Evolutionary conservation across 768 basidiomycete species (phyloP).

Genomic region (Podaxis sp.): DNA sequence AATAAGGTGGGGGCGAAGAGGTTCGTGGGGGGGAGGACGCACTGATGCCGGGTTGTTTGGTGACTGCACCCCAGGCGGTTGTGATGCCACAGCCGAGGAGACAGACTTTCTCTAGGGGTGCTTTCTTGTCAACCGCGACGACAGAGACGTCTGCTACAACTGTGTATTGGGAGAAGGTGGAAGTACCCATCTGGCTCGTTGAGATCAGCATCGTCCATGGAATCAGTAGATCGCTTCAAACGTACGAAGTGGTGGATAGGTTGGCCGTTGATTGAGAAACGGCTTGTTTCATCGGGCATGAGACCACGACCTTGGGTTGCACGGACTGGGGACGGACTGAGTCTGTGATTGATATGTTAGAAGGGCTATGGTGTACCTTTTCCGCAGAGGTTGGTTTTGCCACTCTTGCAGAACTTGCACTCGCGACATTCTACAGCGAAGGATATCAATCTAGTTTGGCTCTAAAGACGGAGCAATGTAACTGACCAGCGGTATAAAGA

Average conservation of each 20-base stretch:
- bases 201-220: background rate
- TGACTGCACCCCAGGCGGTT: constrained; percentile 96
- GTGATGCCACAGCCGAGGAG: constrained; percentile 96
- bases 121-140: constrained; percentile 81
- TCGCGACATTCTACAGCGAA: constrained; percentile 75
- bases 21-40: constrained; percentile 25
- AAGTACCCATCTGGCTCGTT: constrained; percentile 85
- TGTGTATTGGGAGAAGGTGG: constrained; percentile 99
- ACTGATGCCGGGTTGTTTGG: constrained; percentile 88
- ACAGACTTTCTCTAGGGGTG: constrained; percentile 95
- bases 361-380: constrained; percentile 50
- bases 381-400: constrained; percentile 98
- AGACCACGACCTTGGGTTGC: constrained; percentile 91
- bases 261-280: constrained; percentile 89
- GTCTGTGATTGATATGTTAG: background rate
- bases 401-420: constrained; percentile 98
- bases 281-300: constrained; percentile 87
- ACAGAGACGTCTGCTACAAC: constrained; percentile 98
- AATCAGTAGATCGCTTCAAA: constrained; percentile 13
- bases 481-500: constrained; percentile 87
- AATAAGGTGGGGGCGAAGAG: background rate
- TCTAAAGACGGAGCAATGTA: background rate
- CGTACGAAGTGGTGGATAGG: constrained; percentile 88
- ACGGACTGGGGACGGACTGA: constrained; percentile 55
- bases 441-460: background rate